A percentile compares a stretch with the other conserved stretches of the same genome.
Conservation (phyloP, 2,329 filamentous ascomycete genomes). For the Diaporthe citri region DNA sequence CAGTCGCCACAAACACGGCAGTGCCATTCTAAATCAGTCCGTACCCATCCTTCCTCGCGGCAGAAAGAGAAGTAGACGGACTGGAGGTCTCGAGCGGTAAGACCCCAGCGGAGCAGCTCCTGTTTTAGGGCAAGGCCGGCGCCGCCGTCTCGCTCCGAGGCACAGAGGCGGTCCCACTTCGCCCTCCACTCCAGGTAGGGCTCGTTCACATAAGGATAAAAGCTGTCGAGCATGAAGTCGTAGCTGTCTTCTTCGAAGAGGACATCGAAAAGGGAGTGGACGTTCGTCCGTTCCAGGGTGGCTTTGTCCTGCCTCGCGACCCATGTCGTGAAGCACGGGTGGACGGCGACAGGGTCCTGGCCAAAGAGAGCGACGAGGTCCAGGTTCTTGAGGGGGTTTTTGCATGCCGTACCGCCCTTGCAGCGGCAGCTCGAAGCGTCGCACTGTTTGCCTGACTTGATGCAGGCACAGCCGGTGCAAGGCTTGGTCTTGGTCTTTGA, state of each 20-base stretch:
- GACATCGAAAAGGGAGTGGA: slow-evolving; percentile 12
- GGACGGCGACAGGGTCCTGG: slow-evolving; percentile 3
- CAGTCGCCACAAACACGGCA: slow-evolving; percentile 26
- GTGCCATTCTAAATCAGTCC: slow-evolving; percentile 24
- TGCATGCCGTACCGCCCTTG: slow-evolving; percentile 3
- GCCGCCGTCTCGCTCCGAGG: slow-evolving; percentile 1
- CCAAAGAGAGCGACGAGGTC: slow-evolving; percentile 33
- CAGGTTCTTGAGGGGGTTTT: slow-evolving; percentile 29
- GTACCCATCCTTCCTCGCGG: slow-evolving; percentile 1
- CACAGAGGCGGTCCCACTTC: slow-evolving; percentile 32
- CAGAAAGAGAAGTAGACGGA: slow-evolving; percentile 34
- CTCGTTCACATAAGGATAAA: not conserved
- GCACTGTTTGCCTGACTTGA: slow-evolving; percentile 12
- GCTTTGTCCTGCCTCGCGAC: not conserved
- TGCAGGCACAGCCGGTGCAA: slow-evolving; percentile 32
- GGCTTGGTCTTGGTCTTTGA: not conserved
- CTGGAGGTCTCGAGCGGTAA: not conserved
- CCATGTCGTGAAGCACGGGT: slow-evolving; percentile 37
- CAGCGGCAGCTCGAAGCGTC: slow-evolving; percentile 25
- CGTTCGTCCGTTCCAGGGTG: not conserved
- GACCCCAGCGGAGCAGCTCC: slow-evolving; percentile 35
- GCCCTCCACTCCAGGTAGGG: slow-evolving; percentile 32
- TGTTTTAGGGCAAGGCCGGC: slow-evolving; percentile 22
- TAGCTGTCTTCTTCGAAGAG: not conserved
- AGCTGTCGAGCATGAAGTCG: not conserved